Evolutionary conservation across 768 basidiomycete genomes (phyloP).

Genomic region (Dioszegia crocea): DNA sequence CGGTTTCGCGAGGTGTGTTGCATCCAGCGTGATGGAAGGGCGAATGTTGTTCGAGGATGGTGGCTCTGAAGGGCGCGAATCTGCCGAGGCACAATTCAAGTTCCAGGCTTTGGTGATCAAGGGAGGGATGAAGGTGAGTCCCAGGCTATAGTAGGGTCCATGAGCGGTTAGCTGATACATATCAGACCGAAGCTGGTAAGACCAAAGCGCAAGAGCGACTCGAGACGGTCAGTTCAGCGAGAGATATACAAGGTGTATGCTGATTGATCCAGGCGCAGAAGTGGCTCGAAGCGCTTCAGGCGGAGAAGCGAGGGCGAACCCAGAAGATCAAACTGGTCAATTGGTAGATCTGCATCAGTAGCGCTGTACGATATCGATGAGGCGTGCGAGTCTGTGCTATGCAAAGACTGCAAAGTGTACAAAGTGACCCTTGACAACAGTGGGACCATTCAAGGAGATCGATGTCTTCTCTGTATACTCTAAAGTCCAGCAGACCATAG

Average conservation of each 20-base stretch:
- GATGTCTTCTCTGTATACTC: no score
- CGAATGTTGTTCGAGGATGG: constrained; percentile 48
- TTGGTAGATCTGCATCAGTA: no score
- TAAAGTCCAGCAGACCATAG: no score
- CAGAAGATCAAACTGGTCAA: no score
- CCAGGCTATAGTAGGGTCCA: neutral
- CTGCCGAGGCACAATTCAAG: constrained; percentile 75
- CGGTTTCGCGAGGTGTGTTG: constrained; percentile 69
- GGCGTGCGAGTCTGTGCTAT: no score
- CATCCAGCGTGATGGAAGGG: constrained; percentile 48
- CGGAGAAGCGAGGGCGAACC: neutral
- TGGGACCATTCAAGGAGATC: no score
- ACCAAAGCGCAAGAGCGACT: neutral
- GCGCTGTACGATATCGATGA: no score
- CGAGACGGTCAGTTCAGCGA: no score
- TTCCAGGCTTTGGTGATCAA: constrained; percentile 71
- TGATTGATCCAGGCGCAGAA: no score
- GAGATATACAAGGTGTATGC: no score
- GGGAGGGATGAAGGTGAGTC: constrained; percentile 61
- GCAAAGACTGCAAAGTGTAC: no score
- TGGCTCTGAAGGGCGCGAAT: constrained; percentile 40
- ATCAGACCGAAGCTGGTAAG: neutral
- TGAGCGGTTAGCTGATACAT: neutral
- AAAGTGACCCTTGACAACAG: no score
- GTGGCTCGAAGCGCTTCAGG: neutral